Conservation (phyloP, 169 alveolate species). For the Plasmodium chabaudi region DNA sequence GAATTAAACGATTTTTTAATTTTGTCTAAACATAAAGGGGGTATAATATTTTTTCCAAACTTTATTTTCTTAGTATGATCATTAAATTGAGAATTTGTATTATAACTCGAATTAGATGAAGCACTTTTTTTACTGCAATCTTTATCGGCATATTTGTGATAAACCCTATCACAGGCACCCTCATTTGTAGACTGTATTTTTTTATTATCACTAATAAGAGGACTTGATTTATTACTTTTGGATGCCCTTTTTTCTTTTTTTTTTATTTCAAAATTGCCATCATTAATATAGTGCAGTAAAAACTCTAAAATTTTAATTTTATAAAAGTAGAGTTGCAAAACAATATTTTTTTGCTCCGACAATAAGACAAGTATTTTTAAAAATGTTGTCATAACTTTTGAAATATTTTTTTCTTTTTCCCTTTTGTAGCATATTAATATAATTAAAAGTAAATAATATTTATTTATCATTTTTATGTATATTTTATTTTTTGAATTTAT, state of each 20-base stretch:
- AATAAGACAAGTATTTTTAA: constrained; percentile 33
- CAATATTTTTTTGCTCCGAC: constrained; percentile 39
- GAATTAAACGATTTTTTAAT: not conserved
- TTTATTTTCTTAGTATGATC: too few relatives aligned
- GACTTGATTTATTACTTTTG: not conserved
- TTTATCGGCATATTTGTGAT: too few relatives aligned
- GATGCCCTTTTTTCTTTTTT: not conserved
- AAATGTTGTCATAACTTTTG: constrained; percentile 16
- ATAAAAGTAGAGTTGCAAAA: constrained; percentile 45
- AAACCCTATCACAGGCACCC: not conserved
- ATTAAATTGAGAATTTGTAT: too few relatives aligned
- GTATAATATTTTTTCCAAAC: not conserved
- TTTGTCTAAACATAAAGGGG: not conserved
- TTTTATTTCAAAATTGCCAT: not conserved
- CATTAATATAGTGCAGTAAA: constrained; percentile 1
- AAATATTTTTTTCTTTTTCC: not conserved
- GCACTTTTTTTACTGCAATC: not conserved
- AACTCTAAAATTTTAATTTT: constrained; percentile 33
- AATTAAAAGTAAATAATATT: constrained; percentile 20
- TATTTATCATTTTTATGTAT: constrained; percentile 25
- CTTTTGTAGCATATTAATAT: constrained; percentile 1
- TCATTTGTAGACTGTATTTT: not conserved
- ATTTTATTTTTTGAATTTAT: constrained; percentile 9
- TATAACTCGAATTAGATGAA: not conserved
- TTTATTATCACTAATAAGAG: not conserved